These are phyloP conservation scores for Phytophthora colocasiae DNA, from an alignment of 352 stramenopile species.

Conservation along the genomic window DNA sequence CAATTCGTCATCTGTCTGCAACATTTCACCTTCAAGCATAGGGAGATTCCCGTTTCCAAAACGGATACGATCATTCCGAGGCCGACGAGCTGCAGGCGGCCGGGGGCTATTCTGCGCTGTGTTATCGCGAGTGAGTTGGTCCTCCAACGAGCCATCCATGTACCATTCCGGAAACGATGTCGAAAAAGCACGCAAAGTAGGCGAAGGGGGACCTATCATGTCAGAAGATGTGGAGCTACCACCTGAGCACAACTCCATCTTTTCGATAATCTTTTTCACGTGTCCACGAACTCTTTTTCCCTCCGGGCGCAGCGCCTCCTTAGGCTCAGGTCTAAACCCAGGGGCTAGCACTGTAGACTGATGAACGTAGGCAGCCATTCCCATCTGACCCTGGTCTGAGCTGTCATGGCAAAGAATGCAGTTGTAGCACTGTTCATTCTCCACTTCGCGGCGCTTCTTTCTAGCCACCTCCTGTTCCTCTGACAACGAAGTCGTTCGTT, in stretches of 20 bases:
- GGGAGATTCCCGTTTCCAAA: slow-evolving; percentile 48
- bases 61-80: slow-evolving; percentile 56
- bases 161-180: slow-evolving; percentile 79
- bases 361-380: slow-evolving; percentile 85
- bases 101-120: slow-evolving; percentile 51
- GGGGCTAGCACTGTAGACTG: slow-evolving; percentile 86
- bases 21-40: slow-evolving; percentile 64
- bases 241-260: slow-evolving; percentile 87
- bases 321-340: slow-evolving; percentile 76
- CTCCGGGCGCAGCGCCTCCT: slow-evolving; percentile 58
- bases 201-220: slow-evolving; percentile 47
- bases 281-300: slow-evolving; percentile 65
- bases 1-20: slow-evolving; percentile 74
- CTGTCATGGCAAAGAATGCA: slow-evolving; percentile 90
- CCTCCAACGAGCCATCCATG: slow-evolving; percentile 59
- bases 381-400: slow-evolving; percentile 83
- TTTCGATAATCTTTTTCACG: slow-evolving; percentile 80
- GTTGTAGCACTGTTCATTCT: slow-evolving; percentile 57
- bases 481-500: slow-evolving; percentile 49
- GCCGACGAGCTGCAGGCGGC: slow-evolving; percentile 30
- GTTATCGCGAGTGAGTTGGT: slow-evolving; percentile 54
- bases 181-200: slow-evolving; percentile 65
- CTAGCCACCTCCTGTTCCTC: slow-evolving; percentile 39
- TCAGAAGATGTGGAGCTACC: slow-evolving; percentile 46
- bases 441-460: slow-evolving; percentile 60